Conservation (phyloP, 805 yeast species). For the Metschnikowia picachoensis region DNA sequence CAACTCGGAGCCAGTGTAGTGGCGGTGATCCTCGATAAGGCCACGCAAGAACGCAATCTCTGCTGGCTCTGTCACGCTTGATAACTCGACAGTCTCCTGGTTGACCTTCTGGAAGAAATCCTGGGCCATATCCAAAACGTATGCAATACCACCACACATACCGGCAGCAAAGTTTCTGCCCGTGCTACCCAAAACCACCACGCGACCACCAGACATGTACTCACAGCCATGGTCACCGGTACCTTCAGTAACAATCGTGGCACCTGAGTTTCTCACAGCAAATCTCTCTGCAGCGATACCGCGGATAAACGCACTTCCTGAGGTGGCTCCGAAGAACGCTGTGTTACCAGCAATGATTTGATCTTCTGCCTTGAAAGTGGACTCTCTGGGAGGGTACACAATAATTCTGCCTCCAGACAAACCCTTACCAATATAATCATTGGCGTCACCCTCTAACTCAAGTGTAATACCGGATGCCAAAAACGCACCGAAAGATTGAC, state of each 20-base stretch:
- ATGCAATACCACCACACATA: slow-evolving; percentile 99
- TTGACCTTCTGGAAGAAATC: slow-evolving; percentile 82
- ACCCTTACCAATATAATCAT: slow-evolving; percentile 97
- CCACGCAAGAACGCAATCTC: slow-evolving; percentile 95
- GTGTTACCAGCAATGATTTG: slow-evolving; percentile 96
- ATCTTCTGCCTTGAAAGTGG: slow-evolving; percentile 89
- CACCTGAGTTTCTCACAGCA: slow-evolving; percentile 98
- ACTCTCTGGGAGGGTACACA: slow-evolving; percentile 84
- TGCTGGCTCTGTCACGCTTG: slow-evolving; percentile 73
- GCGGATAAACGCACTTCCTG: slow-evolving; percentile 88
- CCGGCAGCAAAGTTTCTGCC: slow-evolving; percentile 96
- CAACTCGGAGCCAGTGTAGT: slow-evolving; percentile 87
- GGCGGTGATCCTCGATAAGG: slow-evolving; percentile 90
- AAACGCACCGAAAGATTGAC: slow-evolving; percentile 98
- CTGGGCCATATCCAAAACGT: slow-evolving; percentile 92
- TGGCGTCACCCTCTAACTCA: slow-evolving; percentile 95
- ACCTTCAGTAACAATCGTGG: slow-evolving; percentile 94
- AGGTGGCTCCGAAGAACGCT: slow-evolving; percentile 95
- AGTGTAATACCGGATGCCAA: slow-evolving; percentile 94
- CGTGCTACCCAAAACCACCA: slow-evolving; percentile 84
- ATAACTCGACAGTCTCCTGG: slow-evolving; percentile 74
- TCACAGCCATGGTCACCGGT: slow-evolving; percentile 99
- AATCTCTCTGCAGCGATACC: slow-evolving; percentile 99
- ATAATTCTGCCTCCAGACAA: slow-evolving; percentile 91
- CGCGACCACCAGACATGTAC: slow-evolving; percentile 99